These are phyloP conservation scores for Xylariaceae sp. DNA, from an alignment of 2,329 filamentous ascomycete genomes.

Conservation along the genomic window DNA sequence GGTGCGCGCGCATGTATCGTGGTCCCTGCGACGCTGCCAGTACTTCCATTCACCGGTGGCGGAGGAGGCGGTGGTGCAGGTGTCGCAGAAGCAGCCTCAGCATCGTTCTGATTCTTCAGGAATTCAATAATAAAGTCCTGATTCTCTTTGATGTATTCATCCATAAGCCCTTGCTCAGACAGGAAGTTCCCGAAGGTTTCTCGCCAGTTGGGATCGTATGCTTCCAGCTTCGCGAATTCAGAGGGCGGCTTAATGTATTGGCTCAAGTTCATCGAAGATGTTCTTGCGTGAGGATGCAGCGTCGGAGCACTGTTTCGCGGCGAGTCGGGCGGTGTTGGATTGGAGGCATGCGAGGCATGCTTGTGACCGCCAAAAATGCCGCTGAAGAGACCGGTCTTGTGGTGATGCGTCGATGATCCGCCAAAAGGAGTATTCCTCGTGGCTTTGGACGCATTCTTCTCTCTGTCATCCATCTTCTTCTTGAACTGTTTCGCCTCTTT, in stretches of 20 bases:
- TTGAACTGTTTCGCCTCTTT: slow-evolving; percentile 96
- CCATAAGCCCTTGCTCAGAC: slow-evolving; percentile 56
- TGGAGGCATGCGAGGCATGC: slow-evolving; percentile 56
- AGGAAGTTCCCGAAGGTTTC: slow-evolving; percentile 62
- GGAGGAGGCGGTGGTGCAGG: slow-evolving; percentile 37
- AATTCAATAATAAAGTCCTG: slow-evolving; percentile 65
- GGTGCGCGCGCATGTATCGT: slow-evolving; percentile 37
- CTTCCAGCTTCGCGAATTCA: slow-evolving; percentile 58
- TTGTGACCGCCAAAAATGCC: slow-evolving; percentile 57
- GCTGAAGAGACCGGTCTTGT: slow-evolving; percentile 49
- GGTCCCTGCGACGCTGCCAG: slow-evolving; percentile 24
- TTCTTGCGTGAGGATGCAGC: slow-evolving; percentile 33
- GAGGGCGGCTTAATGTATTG: slow-evolving; percentile 40
- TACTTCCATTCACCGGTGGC: slow-evolving; percentile 34
- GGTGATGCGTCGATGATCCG: slow-evolving; percentile 42
- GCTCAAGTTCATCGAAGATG: slow-evolving; percentile 44
- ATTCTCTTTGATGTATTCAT: slow-evolving; percentile 63
- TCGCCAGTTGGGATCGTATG: slow-evolving; percentile 60
- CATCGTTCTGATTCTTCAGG: slow-evolving; percentile 51
- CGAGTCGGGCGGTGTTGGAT: slow-evolving; percentile 52
- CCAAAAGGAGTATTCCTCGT: slow-evolving; percentile 75
- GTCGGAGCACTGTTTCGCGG: slow-evolving; percentile 40
- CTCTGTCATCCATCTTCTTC: slow-evolving; percentile 94
- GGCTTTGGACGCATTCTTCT: slow-evolving; percentile 90
- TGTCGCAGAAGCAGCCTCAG: slow-evolving; percentile 32